phyloP scores from a whole-genome alignment of 2,329 filamentous ascomycete species.

The Colletotrichum australisinense region DNA sequence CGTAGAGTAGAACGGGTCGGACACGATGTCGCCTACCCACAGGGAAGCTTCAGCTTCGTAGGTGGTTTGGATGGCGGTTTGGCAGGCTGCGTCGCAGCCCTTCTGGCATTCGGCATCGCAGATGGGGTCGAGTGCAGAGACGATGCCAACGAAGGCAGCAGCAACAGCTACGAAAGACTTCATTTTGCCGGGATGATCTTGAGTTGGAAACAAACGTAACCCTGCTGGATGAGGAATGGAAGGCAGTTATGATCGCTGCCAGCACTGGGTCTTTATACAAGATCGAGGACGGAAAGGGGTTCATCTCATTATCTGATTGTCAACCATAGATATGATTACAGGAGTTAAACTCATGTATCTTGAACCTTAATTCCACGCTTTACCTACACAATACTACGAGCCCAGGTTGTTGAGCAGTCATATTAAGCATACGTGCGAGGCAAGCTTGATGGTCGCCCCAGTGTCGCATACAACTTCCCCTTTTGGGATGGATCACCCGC shows the following conservation, averaged over 20 bases:
- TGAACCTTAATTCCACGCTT: background rate
- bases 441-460: background rate
- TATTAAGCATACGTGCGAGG: background rate
- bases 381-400: background rate
- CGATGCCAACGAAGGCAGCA: background rate
- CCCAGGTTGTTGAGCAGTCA: background rate
- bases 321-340: background rate
- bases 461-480: slow-evolving; percentile 11
- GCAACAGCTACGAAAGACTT: background rate
- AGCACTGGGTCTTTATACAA: background rate
- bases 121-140: background rate
- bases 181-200: background rate
- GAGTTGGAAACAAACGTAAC: background rate
- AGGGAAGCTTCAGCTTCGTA: slow-evolving; percentile 11
- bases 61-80: slow-evolving; percentile 16
- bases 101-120: slow-evolving; percentile 17
- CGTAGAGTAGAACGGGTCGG: slow-evolving; percentile 18
- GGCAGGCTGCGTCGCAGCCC: slow-evolving; percentile 13
- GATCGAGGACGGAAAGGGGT: background rate
- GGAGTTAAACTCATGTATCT: background rate
- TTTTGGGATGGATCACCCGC: slow-evolving; percentile 1
- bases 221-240: background rate
- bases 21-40: slow-evolving; percentile 18
- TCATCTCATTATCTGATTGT: background rate
- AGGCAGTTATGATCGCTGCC: background rate